A percentile compares a stretch with the other conserved stretches of the same genome.
Evolutionary conservation across 1,284 basidiomycete genomes (phyloP).

Genomic region (Fistulina hepatica): DNA sequence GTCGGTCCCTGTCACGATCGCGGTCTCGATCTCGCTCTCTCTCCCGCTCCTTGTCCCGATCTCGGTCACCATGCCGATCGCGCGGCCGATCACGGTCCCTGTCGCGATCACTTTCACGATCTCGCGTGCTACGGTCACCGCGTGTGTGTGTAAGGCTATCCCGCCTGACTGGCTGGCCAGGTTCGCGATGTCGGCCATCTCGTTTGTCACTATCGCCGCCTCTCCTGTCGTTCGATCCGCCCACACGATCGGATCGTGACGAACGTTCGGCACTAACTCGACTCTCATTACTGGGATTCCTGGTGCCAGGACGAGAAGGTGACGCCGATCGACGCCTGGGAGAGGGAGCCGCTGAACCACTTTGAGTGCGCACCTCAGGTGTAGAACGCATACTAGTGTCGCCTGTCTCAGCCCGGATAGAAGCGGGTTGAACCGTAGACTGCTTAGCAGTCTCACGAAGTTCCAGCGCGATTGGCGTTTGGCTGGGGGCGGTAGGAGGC

Average conservation of each 20-base stretch:
- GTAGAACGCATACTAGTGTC: constrained; percentile 31
- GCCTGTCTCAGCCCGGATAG: no score
- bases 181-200: constrained; percentile 27
- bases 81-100: constrained; percentile 31
- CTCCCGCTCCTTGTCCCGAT: constrained; percentile 29
- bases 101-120: constrained; percentile 33
- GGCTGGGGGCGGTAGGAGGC: constrained; percentile 67
- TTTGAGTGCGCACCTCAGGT: constrained; percentile 31
- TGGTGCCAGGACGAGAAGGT: constrained; percentile 53
- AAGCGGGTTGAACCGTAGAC: constrained; percentile 32
- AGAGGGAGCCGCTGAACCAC: constrained; percentile 41
- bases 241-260: constrained; percentile 36
- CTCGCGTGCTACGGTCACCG: constrained; percentile 30
- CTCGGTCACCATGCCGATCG: constrained; percentile 24
- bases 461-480: constrained; percentile 70
- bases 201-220: constrained; percentile 25
- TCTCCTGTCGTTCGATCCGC: constrained; percentile 41
- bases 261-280: constrained; percentile 55
- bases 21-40: constrained; percentile 29
- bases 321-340: constrained; percentile 55
- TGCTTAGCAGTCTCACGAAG: constrained; percentile 67
- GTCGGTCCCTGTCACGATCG: constrained; percentile 30
- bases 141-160: constrained; percentile 38
- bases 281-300: constrained; percentile 63
- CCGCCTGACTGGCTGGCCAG: constrained; percentile 29